Conservation (phyloP, 2,329 filamentous ascomycete genomes). For the Fusarium devonianum region DNA sequence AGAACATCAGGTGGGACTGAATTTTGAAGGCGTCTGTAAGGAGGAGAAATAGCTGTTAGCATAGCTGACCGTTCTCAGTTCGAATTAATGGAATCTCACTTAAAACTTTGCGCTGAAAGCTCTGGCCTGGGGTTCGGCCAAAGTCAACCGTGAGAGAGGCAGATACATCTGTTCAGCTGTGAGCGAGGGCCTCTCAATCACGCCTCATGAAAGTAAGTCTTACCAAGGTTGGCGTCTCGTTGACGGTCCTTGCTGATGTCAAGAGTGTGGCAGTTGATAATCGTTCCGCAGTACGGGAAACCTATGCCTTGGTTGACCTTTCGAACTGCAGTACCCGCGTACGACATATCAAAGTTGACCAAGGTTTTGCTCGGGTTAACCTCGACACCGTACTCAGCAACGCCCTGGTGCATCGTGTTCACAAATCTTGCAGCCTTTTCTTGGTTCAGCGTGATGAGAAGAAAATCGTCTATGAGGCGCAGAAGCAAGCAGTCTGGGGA, state of each 20-base stretch:
- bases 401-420: conserved; percentile 78
- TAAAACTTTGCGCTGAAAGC: conserved; percentile 81
- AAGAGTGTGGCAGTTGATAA: conserved; percentile 77
- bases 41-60: conserved; percentile 1
- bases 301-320: conserved; percentile 49
- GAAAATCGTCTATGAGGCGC: conserved; percentile 89
- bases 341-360: conserved; percentile 76
- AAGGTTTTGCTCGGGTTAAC: conserved; percentile 83
- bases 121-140: conserved; percentile 73
- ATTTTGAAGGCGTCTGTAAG: conserved; percentile 74
- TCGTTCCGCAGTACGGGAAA: conserved; percentile 91
- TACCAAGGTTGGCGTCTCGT: conserved; percentile 59
- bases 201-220: conserved; percentile 35
- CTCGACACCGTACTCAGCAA: conserved; percentile 80
- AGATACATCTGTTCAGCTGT: conserved; percentile 52
- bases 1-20: conserved; percentile 84
- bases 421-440: conserved; percentile 76
- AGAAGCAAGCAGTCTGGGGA: conserved; percentile 69
- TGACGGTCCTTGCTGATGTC: conserved; percentile 75
- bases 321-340: conserved; percentile 62
- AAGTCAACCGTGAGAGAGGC: conserved; percentile 83
- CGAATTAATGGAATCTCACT: conserved; percentile 57
- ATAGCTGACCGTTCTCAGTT: not conserved
- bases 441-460: conserved; percentile 79
- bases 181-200: not conserved